Evolutionary conservation across 78 protist species (phyloP).

Genomic region (Tieghemostelium lacteum): DNA sequence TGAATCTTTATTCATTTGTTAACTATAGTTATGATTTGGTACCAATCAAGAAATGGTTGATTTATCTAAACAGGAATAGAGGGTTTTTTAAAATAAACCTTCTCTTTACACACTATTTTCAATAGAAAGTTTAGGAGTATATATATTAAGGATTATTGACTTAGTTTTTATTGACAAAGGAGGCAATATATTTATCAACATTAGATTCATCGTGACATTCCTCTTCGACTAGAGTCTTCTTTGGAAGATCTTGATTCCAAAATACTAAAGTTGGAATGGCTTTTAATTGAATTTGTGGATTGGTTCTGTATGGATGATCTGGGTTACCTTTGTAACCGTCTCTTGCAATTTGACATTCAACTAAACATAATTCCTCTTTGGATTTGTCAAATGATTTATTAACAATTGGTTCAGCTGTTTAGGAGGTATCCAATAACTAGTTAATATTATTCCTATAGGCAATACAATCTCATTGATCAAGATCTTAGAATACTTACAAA

Average conservation of each 20-base stretch:
- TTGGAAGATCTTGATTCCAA: conserved; percentile 4
- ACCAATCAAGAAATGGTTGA: too few species aligned
- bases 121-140: too few species aligned
- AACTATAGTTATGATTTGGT: too few species aligned
- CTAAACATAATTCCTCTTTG: not conserved
- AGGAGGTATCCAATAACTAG: not conserved
- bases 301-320: conserved; percentile 71
- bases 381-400: conserved; percentile 2
- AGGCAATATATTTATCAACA: not conserved
- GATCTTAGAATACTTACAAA: conserved; percentile 17
- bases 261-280: conserved; percentile 56
- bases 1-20: too few species aligned
- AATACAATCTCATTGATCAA: not conserved
- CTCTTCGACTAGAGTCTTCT: not conserved
- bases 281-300: conserved; percentile 39
- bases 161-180: not conserved
- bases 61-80: too few species aligned
- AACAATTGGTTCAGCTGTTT: conserved; percentile 69
- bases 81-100: too few species aligned
- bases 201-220: not conserved
- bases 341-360: conserved; percentile 62
- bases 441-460: not conserved
- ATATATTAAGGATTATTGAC: too few species aligned
- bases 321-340: conserved; percentile 79
- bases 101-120: too few species aligned